Percentiles rank a stretch among this genome's conserved stretches.
These are phyloP conservation scores for Didymella pinodella DNA, from an alignment of 2,329 filamentous ascomycete genomes.

Conservation along the genomic window DNA sequence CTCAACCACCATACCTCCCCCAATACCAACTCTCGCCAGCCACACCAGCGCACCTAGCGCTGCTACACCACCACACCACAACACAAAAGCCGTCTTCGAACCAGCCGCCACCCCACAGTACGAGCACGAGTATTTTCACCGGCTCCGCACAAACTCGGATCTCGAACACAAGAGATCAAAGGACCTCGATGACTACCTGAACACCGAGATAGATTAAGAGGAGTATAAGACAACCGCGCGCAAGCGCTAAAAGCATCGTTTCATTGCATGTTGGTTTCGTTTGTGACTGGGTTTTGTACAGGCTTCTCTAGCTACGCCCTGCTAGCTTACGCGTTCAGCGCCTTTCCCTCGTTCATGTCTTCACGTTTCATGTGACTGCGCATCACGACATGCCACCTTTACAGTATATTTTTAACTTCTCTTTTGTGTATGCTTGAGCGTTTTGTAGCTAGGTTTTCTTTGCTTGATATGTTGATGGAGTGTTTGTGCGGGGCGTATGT, in stretches of 20 bases:
- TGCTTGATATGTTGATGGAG: neutral
- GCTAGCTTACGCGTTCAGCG: neutral
- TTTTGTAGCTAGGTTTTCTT: neutral
- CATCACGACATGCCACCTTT: constrained; percentile 9
- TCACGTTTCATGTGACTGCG: neutral
- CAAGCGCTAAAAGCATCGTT: constrained; percentile 20
- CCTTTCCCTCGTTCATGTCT: constrained; percentile 2
- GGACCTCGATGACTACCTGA: constrained; percentile 19
- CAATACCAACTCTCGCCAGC: constrained; percentile 1
- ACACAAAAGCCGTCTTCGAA: constrained; percentile 19
- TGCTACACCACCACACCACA: constrained; percentile 5
- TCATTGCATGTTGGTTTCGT: constrained; percentile 4
- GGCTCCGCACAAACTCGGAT: constrained; percentile 12
- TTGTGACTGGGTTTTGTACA: neutral
- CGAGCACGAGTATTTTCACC: constrained; percentile 21
- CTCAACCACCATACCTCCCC: constrained; percentile 28
- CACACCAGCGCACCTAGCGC: neutral
- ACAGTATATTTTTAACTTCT: constrained; percentile 15
- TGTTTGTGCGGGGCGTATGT: neutral
- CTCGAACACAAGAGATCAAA: constrained; percentile 8
- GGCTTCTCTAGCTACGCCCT: too few species aligned
- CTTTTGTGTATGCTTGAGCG: constrained; percentile 7
- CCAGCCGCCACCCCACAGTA: constrained; percentile 15
- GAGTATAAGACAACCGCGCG: constrained; percentile 19
- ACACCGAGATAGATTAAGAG: constrained; percentile 19